A percentile compares a stretch with the other conserved stretches of the same genome.
phyloP scores from a whole-genome alignment of 2,329 filamentous ascomycete genomes.

The Calonectria pseudoturangicola region DNA sequence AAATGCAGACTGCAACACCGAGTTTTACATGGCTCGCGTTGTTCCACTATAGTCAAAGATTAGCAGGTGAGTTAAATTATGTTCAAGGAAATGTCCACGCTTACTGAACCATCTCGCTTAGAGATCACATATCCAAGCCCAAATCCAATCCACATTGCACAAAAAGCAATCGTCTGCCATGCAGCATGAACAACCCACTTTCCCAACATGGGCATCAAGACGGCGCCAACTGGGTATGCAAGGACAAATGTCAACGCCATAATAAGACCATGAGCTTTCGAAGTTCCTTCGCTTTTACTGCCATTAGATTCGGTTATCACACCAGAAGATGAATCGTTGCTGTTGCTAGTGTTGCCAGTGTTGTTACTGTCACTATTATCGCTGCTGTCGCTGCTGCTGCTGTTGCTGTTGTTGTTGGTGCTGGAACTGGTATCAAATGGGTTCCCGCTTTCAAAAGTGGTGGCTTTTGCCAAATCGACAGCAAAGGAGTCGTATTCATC shows the following conservation, averaged over 20 bases:
- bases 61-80: slow-evolving; percentile 38
- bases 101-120: slow-evolving; percentile 63
- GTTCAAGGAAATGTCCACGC: slow-evolving; percentile 46
- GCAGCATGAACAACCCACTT: slow-evolving; percentile 74
- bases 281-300: neutral
- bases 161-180: slow-evolving; percentile 72
- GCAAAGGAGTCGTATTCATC: slow-evolving; percentile 65
- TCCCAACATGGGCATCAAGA: slow-evolving; percentile 75
- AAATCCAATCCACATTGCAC: slow-evolving; percentile 76
- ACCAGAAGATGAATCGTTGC: slow-evolving; percentile 4
- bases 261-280: slow-evolving; percentile 70
- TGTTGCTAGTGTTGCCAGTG: neutral
- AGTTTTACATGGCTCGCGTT: slow-evolving; percentile 72
- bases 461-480: slow-evolving; percentile 69
- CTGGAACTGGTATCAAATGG: slow-evolving; percentile 63
- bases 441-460: slow-evolving; percentile 68
- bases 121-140: slow-evolving; percentile 73
- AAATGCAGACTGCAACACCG: slow-evolving; percentile 71
- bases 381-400: too few species aligned
- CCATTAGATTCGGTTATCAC: neutral
- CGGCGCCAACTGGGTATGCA: slow-evolving; percentile 76
- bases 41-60: slow-evolving; percentile 66
- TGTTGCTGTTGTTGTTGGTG: slow-evolving; percentile 52
- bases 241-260: slow-evolving; percentile 76
- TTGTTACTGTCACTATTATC: too few species aligned